Evolutionary conservation across 2,329 filamentous ascomycete genomes (phyloP).

Genomic region (Salinomyces thailandicus): DNA sequence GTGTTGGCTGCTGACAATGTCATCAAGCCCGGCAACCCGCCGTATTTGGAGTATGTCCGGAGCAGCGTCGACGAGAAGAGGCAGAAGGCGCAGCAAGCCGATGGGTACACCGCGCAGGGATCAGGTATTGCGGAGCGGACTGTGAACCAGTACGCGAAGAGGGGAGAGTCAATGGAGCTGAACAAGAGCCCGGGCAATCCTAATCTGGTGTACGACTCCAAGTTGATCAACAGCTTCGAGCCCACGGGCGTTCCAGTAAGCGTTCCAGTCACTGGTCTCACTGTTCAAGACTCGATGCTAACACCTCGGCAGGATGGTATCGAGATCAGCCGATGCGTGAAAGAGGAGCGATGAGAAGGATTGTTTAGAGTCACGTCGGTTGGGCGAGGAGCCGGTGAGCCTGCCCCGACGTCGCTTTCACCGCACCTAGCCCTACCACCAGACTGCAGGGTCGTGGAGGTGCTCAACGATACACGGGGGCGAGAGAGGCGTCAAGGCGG

Average conservation of each 20-base stretch:
- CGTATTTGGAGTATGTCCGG: constrained; percentile 60
- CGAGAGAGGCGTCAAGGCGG: too few species aligned
- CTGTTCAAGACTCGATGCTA: constrained; percentile 3
- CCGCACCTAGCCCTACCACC: too few species aligned
- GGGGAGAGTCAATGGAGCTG: constrained; percentile 38
- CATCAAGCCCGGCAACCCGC: constrained; percentile 60
- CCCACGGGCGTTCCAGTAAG: constrained; percentile 56
- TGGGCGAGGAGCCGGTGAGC: too few species aligned
- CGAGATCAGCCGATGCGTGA: constrained; percentile 53
- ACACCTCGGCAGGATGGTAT: constrained; percentile 47
- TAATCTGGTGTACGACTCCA: constrained; percentile 55
- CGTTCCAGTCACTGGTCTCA: background rate
- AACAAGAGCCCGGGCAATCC: constrained; percentile 46
- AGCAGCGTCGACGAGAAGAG: constrained; percentile 54
- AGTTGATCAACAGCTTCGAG: constrained; percentile 54
- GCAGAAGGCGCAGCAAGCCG: constrained; percentile 27
- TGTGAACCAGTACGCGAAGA: constrained; percentile 39
- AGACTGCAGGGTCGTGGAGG: too few species aligned
- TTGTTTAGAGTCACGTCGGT: too few species aligned
- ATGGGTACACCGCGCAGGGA: constrained; percentile 25
- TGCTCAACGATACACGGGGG: too few species aligned
- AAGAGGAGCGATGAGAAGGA: too few species aligned
- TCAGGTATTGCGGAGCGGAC: constrained; percentile 35
- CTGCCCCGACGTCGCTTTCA: too few species aligned
- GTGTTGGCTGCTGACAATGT: constrained; percentile 61